Conservation (phyloP, 805 yeast genomes). For the Cyberlindnera maclurae region DNA sequence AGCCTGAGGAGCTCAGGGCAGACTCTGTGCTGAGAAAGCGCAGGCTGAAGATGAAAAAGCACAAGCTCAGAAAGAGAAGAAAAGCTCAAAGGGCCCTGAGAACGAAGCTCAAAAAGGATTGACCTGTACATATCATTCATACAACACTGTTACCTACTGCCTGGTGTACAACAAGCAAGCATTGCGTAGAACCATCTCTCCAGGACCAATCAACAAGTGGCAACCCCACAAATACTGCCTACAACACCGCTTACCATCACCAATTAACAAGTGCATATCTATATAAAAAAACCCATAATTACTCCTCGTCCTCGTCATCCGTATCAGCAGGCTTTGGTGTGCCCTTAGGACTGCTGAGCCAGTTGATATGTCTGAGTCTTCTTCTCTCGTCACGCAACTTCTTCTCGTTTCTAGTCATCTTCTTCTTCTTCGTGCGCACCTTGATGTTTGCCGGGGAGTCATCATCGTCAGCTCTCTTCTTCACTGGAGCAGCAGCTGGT, state of each 20-base stretch:
- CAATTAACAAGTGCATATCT: no score
- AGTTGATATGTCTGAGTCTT: slow-evolving; percentile 86
- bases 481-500: slow-evolving; percentile 32
- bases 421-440: slow-evolving; percentile 89
- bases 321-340: slow-evolving; percentile 93
- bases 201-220: no score
- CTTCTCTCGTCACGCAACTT: slow-evolving; percentile 88
- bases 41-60: slow-evolving; percentile 94
- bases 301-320: slow-evolving; percentile 72
- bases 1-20: slow-evolving; percentile 20
- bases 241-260: no score
- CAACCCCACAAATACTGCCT: no score
- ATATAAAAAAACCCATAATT: neutral
- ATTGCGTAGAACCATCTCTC: neutral
- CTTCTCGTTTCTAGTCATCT: slow-evolving; percentile 94
- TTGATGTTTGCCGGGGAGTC: slow-evolving; percentile 96
- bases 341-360: slow-evolving; percentile 96
- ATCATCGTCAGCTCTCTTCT: slow-evolving; percentile 49
- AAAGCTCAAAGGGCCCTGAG: slow-evolving; percentile 80
- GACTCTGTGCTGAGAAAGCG: slow-evolving; percentile 80
- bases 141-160: neutral
- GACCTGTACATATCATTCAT: slow-evolving; percentile 1
- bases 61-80: slow-evolving; percentile 95
- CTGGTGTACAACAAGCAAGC: neutral
- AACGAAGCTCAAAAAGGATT: slow-evolving; percentile 41